Evolutionary conservation across 768 basidiomycete genomes (phyloP).

Genomic region (Tylopilus balloui): DNA sequence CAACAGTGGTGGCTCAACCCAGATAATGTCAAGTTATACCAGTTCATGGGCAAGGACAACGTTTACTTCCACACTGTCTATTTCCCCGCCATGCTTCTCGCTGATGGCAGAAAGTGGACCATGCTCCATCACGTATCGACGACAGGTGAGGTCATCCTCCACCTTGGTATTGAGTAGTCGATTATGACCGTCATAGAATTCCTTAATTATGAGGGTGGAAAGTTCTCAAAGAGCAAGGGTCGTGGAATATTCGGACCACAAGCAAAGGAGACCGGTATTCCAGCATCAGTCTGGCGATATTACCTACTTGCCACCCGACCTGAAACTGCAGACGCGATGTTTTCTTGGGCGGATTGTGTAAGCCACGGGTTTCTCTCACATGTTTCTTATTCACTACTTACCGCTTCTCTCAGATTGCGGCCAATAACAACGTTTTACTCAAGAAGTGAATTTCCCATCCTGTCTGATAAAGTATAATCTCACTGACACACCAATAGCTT

Average conservation of each 20-base stretch:
- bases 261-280: conserved; percentile 89
- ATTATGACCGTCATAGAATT: conserved; percentile 59
- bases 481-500: conserved; percentile 47
- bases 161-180: neutral
- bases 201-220: conserved; percentile 96
- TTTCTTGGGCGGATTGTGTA: conserved; percentile 94
- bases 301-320: conserved; percentile 91
- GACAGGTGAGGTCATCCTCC: conserved; percentile 59
- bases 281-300: conserved; percentile 94
- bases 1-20: conserved; percentile 96
- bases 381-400: neutral
- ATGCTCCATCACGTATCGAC: conserved; percentile 91
- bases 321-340: conserved; percentile 91
- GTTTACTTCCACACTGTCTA: conserved; percentile 98
- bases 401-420: conserved; percentile 55
- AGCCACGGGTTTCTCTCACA: conserved; percentile 25
- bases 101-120: conserved; percentile 90
- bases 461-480: neutral
- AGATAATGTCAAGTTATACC: conserved; percentile 84
- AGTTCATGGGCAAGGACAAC: conserved; percentile 99
- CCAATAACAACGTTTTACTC: conserved; percentile 88
- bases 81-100: conserved; percentile 87
- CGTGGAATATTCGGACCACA: conserved; percentile 96
- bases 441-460: conserved; percentile 64
- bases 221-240: conserved; percentile 97